Base-by-base conservation (phyloP, 2,329 filamentous ascomycete species). In the Pseudomassariella vexata region DNA sequence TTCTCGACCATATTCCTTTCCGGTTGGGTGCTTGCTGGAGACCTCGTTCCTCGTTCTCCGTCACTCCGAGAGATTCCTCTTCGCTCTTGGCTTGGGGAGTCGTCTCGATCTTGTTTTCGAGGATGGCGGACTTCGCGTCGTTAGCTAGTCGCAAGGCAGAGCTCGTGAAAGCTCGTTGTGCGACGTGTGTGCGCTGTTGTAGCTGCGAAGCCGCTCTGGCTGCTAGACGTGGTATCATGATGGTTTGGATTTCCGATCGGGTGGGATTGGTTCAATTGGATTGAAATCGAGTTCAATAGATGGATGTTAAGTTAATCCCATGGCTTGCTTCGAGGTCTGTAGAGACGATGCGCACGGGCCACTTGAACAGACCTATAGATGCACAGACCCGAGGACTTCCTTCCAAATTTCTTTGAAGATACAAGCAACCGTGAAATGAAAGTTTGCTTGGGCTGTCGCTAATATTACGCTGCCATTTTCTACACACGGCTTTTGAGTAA, bases 11-110 rank as follows among this genome's bases (percentile, higher is more conserved):
- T 38, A 86, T 73, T 5, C 64, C 76, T 38, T 70, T 64, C 41
- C 88, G 78, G 69, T 98, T 98, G 15, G 92, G 92, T 19, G 90
- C 86, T 68, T 98, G 92, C 59, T 70, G 62, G 38, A 68, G 56
- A 12, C 49, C 51, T 17, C 46, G 40, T 60, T 82, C 77, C 14
- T 60, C 74, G 28, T 56, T 54, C 41, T 55, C 51, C n/a, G 44
- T 34, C 11, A 52, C 35, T 11, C 55, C 54, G 19, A 65, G 48
- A 23, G 47, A 52, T 19, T 54, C 47, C 44, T 52, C 62, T 40
- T 67, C 64, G 44, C 63, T 55, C 44, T 63, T 60, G 30, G 47
- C 49, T 39, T 64, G 59, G 36, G 66, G 63, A 6, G 62, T 59
- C 28, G 66, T 61, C 40, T 57, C 56, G 40, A 50, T 49, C 37